These are phyloP conservation scores for Heterobasidion annosum DNA, from an alignment of 1,284 basidiomycete species.

Conservation along the genomic window DNA sequence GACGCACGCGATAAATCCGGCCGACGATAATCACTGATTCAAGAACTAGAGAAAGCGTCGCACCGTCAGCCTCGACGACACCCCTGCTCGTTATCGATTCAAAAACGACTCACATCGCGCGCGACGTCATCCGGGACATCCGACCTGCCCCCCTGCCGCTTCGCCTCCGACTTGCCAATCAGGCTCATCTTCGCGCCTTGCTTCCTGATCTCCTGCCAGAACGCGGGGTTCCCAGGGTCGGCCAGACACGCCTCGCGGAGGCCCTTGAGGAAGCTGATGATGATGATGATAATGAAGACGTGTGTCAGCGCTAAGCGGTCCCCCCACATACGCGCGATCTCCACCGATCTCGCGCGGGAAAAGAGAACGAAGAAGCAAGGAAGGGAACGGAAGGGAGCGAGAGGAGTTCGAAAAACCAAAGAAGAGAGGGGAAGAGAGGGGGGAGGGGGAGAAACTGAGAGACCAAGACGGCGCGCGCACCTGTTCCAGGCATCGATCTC, in stretches of 20 bases:
- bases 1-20: not conserved
- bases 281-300: not conserved
- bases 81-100: not conserved
- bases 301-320: not conserved
- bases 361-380: too few relatives aligned
- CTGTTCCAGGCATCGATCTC: conserved; percentile 73
- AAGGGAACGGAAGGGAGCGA: too few relatives aligned
- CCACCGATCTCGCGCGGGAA: not conserved
- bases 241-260: conserved; percentile 45
- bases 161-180: conserved; percentile 57
- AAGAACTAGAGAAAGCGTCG: not conserved
- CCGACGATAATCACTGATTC: not conserved
- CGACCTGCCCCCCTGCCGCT: conserved; percentile 44
- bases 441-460: not conserved
- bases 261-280: conserved; percentile 43
- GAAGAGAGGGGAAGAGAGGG: not conserved
- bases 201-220: conserved; percentile 52
- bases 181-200: conserved; percentile 46
- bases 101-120: not conserved
- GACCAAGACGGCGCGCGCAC: conserved; percentile 27
- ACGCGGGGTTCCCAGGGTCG: conserved; percentile 49
- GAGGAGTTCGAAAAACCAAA: conserved; percentile 11
- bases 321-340: not conserved
- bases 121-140: conserved; percentile 34
- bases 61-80: not conserved